Evolutionary conservation across 305 asterid species (phyloP).

Genomic region (Fraxinus platypoda): DNA sequence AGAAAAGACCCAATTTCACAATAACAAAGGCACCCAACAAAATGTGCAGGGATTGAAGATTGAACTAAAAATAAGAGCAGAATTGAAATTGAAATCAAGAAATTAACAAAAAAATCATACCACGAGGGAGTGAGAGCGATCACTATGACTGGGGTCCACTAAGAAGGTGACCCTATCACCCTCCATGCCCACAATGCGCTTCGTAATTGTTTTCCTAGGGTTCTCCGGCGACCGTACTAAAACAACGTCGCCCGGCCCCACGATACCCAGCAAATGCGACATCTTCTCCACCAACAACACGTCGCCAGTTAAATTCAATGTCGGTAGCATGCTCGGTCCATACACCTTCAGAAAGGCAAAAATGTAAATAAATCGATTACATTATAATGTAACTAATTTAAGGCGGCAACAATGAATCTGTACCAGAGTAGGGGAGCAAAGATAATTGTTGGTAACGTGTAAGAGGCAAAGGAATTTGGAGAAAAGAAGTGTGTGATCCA

Average conservation of each 20-base stretch:
- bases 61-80: background rate
- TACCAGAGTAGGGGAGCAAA: slow-evolving; percentile 67
- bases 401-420: background rate
- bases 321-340: slow-evolving; percentile 96
- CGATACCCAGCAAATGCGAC: slow-evolving; percentile 62
- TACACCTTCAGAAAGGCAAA: slow-evolving; percentile 50
- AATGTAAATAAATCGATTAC: background rate
- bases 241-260: slow-evolving; percentile 73
- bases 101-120: slow-evolving; percentile 29
- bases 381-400: background rate
- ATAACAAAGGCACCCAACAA: background rate
- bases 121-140: slow-evolving; percentile 47
- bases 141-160: slow-evolving; percentile 54
- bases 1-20: background rate
- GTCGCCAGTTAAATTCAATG: slow-evolving; percentile 85
- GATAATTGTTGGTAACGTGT: slow-evolving; percentile 65
- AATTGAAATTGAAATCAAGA: background rate
- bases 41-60: background rate
- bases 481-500: slow-evolving; percentile 47
- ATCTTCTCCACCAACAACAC: slow-evolving; percentile 72
- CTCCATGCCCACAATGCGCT: slow-evolving; percentile 76
- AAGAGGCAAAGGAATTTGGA: slow-evolving; percentile 64
- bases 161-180: slow-evolving; percentile 69
- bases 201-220: slow-evolving; percentile 74
- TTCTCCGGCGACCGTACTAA: slow-evolving; percentile 69